A percentile compares a stretch with the other conserved stretches of the same genome.
Evolutionary conservation across 441 rosid genomes (phyloP).

Genomic region (Viola pubescens): DNA sequence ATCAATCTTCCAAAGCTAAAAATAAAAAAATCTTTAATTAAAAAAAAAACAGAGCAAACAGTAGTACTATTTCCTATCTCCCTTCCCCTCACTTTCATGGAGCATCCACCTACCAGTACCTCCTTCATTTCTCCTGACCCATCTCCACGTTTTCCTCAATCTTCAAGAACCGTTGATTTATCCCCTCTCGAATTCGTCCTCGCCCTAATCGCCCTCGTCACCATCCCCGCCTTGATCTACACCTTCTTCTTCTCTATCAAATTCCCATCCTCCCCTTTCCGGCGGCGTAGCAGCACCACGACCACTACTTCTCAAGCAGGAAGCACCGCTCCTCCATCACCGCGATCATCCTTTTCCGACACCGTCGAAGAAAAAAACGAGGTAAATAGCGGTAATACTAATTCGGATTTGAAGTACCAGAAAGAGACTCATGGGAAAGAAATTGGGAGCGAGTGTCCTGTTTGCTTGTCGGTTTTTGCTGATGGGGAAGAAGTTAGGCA

Average conservation of each 20-base stretch:
- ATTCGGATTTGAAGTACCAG: constrained; percentile 26
- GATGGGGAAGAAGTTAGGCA: constrained; percentile 56
- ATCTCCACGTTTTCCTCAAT: constrained; percentile 46
- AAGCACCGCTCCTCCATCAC: neutral
- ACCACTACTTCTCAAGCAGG: neutral
- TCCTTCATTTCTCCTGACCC: constrained; percentile 25
- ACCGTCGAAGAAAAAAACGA: neutral
- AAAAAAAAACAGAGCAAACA: neutral
- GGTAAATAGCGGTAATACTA: neutral
- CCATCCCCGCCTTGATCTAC: constrained; percentile 64
- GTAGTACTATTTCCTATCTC: neutral
- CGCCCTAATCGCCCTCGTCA: constrained; percentile 55
- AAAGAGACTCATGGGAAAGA: constrained; percentile 44
- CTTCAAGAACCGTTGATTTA: constrained; percentile 47
- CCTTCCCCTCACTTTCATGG: constrained; percentile 18
- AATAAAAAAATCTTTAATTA: neutral
- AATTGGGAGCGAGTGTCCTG: constrained; percentile 59
- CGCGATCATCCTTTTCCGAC: neutral
- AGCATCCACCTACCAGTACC: constrained; percentile 35
- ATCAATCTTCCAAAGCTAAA: neutral
- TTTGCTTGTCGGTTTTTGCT: constrained; percentile 51
- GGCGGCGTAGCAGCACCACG: constrained; percentile 14
- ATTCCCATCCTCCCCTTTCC: constrained; percentile 32
- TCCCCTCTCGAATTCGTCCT: constrained; percentile 65
- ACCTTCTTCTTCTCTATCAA: constrained; percentile 49